These are phyloP conservation scores for Biscutella laevigata DNA, from an alignment of 441 rosid species.

Conservation along the genomic window DNA sequence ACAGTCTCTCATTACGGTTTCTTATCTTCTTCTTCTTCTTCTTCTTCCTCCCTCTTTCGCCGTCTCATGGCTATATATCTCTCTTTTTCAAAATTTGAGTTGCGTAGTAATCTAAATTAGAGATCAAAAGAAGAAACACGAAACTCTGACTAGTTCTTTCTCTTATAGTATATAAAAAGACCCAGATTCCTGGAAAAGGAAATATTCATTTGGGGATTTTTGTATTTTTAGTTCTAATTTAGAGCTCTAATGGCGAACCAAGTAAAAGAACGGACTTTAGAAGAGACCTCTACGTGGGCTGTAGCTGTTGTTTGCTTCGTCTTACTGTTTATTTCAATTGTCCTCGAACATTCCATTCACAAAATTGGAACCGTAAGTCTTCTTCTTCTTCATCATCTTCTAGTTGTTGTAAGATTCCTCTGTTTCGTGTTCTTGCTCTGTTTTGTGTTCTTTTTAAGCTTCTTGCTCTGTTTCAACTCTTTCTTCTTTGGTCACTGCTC, in stretches of 20 bases:
- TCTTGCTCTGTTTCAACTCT: constrained; percentile 1
- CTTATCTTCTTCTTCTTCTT: constrained; percentile 13
- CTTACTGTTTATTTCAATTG: constrained; percentile 41
- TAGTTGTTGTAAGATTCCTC: neutral
- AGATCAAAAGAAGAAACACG: constrained; percentile 1
- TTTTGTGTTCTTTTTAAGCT: constrained; percentile 1
- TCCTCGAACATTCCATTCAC: constrained; percentile 47
- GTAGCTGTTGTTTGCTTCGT: constrained; percentile 66
- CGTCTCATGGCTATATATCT: neutral
- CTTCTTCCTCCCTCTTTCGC: neutral
- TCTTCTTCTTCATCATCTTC: neutral
- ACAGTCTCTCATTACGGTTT: neutral
- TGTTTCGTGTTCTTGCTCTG: neutral
- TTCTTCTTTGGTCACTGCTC: too few relatives aligned
- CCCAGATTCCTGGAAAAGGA: neutral
- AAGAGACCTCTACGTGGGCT: constrained; percentile 77
- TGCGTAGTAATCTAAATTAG: neutral
- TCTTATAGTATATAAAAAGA: neutral
- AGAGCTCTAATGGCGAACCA: constrained; percentile 24
- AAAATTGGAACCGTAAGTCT: constrained; percentile 48
- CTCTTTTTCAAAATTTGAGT: constrained; percentile 1
- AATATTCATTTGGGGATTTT: neutral
- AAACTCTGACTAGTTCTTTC: neutral
- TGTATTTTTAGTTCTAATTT: neutral
- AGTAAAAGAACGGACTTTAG: constrained; percentile 32